A percentile compares a stretch with the other conserved stretches of the same genome.
phyloP scores from a whole-genome alignment of 345 rosid species.

The Eucalyptus polyanthemos region DNA sequence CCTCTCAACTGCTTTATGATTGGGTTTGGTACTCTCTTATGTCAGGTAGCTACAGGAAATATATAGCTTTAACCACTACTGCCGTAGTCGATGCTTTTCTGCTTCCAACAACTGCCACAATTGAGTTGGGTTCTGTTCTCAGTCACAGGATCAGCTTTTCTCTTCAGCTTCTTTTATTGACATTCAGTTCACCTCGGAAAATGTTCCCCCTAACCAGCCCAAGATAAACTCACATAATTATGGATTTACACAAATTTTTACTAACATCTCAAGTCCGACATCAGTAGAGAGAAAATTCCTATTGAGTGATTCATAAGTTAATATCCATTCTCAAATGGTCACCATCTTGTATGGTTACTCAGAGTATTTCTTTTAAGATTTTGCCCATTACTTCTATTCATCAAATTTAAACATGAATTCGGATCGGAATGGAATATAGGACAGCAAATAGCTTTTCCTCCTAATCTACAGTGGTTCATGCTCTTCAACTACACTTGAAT shows the following conservation, averaged over 20 bases:
- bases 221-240: background rate
- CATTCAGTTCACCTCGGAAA: background rate
- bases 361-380: background rate
- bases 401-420: rapidly evolving
- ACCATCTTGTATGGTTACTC: background rate
- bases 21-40: background rate
- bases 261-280: background rate
- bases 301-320: background rate
- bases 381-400: background rate
- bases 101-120: background rate
- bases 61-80: background rate
- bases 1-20: background rate
- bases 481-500: background rate
- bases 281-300: rapidly evolving
- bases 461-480: background rate
- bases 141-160: background rate
- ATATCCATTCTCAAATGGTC: background rate
- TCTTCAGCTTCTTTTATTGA: background rate
- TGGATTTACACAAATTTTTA: rapidly evolving
- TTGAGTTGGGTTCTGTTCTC: background rate
- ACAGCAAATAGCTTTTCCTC: background rate
- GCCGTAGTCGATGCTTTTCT: background rate
- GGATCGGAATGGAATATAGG: background rate
- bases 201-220: background rate
- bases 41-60: background rate